Conservation (phyloP, 345 rosid genomes). For the Odontarrhena argentea region DNA sequence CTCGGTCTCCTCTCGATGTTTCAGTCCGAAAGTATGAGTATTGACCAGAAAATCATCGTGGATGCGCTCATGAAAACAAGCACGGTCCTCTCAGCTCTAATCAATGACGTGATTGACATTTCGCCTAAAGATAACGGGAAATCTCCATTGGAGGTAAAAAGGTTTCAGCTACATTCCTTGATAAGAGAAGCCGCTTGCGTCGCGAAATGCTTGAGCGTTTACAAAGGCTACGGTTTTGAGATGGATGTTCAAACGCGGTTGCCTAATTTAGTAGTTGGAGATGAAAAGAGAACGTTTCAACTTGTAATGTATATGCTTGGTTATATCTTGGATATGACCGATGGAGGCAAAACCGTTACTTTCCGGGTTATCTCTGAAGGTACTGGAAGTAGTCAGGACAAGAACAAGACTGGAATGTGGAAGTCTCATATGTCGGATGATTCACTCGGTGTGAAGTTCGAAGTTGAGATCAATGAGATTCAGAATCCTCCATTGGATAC, state of each 20-base stretch:
- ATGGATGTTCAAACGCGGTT: constrained; percentile 66
- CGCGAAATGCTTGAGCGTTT: constrained; percentile 77
- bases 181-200: constrained; percentile 85
- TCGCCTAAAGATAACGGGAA: constrained; percentile 70
- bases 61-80: constrained; percentile 75
- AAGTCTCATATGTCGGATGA: constrained; percentile 53
- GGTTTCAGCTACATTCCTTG: constrained; percentile 71
- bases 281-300: constrained; percentile 84
- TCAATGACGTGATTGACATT: constrained; percentile 80
- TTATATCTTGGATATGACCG: constrained; percentile 59
- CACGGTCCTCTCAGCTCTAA: constrained; percentile 71
- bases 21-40: constrained; percentile 57
- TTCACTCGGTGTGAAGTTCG: constrained; percentile 61
- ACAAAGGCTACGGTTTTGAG: constrained; percentile 68
- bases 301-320: constrained; percentile 94
- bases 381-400: constrained; percentile 50
- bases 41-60: constrained; percentile 63
- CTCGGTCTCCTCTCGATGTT: constrained; percentile 85
- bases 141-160: constrained; percentile 63
- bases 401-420: constrained; percentile 57
- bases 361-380: constrained; percentile 60
- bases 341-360: constrained; percentile 57
- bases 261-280: constrained; percentile 81
- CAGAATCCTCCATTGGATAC: constrained; percentile 48
- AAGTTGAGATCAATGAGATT: constrained; percentile 60